These are phyloP conservation scores for Nitzschia palea DNA, from an alignment of 108 stramenopile species.

Conservation along the genomic window DNA sequence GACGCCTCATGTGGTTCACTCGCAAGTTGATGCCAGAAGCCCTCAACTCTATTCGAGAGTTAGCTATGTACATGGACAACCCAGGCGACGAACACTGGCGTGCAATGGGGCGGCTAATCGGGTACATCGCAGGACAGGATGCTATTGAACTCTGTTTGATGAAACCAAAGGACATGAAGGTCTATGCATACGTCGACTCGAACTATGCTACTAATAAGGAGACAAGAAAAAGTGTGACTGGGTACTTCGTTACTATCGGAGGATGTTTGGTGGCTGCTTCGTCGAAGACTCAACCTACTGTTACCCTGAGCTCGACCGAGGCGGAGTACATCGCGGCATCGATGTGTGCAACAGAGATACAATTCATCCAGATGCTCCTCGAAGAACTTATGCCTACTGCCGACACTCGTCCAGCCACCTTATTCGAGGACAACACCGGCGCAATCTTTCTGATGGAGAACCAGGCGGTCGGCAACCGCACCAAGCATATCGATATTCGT, in stretches of 20 bases:
- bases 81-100: constrained; percentile 15
- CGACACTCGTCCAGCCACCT: neutral
- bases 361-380: constrained; percentile 24
- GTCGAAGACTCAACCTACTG: constrained; percentile 9
- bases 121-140: neutral
- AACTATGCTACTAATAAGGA: constrained; percentile 25
- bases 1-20: no score
- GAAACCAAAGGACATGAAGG: neutral
- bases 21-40: no score
- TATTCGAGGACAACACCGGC: constrained; percentile 30
- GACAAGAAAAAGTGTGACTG: constrained; percentile 14
- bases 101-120: constrained; percentile 1
- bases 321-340: constrained; percentile 23
- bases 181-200: constrained; percentile 7
- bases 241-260: constrained; percentile 24
- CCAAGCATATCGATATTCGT: constrained; percentile 24
- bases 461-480: constrained; percentile 21
- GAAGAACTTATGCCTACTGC: constrained; percentile 1
- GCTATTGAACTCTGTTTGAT: neutral
- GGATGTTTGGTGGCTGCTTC: neutral
- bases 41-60: no score
- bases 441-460: constrained; percentile 28
- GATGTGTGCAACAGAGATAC: constrained; percentile 11
- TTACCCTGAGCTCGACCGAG: constrained; percentile 6
- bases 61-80: neutral